Base-by-base conservation (phyloP, 2,329 filamentous ascomycete genomes). In the Penicillium oxalicum region DNA sequence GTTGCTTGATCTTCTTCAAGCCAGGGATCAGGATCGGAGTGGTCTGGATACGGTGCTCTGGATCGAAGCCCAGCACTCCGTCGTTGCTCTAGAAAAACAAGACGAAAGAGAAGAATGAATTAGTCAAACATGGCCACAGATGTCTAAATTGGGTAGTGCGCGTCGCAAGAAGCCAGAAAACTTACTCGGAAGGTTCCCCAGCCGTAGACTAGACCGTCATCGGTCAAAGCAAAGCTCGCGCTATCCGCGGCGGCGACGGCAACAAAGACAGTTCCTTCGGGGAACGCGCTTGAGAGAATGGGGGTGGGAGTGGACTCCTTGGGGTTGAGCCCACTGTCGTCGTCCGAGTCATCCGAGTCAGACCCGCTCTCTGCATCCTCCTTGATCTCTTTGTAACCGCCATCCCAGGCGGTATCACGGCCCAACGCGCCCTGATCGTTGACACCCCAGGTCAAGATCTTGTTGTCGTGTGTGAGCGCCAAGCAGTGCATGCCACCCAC, bases 351-450 rank as follows among this genome's bases (percentile, higher is more conserved):
- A 11, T 81, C 79, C 28, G 78, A 76, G 40, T 75, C 74, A 4
- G 62, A 58, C 45, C 61, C 63, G 40, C 55, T 64, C 40, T 55
- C 67, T 9, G 70, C 73, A 36, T 75, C 73, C 43, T 44, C 42
- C 32, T 44, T 36, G 24, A 78, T 71, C 49, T 79, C 76, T 54
- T 73, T 74, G 60, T 77, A 69, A 45, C 81, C 82, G 42, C 84
- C 84, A 2, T 84, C 80, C 77, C 83, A 85, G 9, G 72, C 72
- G 3, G 86, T 91, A 63, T 87, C 80, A 62, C 88, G 78, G 37
- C 88, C 88, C 34, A 94, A 77, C 7, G 88, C 87, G 54, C 86
- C 86, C 62, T 90, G 83, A 63, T 94, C 88, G 64, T 93, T 93
- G 58, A 93, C 88, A 46, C 88, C 88, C 88, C 88, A 94, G 27